A percentile compares a stretch with the other conserved stretches of the same genome.
phyloP scores from a whole-genome alignment of 2,329 filamentous ascomycete genomes.

The Exophiala bonariae region DNA sequence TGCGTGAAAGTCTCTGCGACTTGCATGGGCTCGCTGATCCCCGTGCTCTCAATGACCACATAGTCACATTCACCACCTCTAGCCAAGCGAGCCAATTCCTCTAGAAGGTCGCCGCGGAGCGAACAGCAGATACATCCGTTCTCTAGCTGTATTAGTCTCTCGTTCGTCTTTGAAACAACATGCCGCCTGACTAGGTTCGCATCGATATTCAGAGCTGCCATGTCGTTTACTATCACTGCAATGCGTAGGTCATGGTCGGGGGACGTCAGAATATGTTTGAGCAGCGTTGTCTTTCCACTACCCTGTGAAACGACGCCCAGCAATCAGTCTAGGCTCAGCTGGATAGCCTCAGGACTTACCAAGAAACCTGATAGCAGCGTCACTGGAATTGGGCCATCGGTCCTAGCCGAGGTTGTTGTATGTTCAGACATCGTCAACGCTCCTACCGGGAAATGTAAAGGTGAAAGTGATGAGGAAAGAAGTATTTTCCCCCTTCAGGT shows the following conservation, averaged over 20 bases:
- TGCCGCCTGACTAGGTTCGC: constrained; percentile 61
- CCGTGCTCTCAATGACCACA: constrained; percentile 69
- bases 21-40: constrained; percentile 72
- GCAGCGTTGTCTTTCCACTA: constrained; percentile 69
- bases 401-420: no score
- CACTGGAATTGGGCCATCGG: constrained; percentile 47
- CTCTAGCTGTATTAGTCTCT: constrained; percentile 67
- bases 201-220: constrained; percentile 67
- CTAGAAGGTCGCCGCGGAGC: constrained; percentile 67
- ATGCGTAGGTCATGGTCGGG: constrained; percentile 66
- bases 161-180: constrained; percentile 58
- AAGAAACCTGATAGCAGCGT: constrained; percentile 63
- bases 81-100: constrained; percentile 66
- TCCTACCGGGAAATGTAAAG: no score
- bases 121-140: constrained; percentile 79
- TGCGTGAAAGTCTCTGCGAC: constrained; percentile 72
- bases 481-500: no score
- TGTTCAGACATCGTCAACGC: no score
- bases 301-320: constrained; percentile 45
- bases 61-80: constrained; percentile 67
- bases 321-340: neutral
- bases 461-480: no score
- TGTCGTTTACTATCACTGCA: constrained; percentile 73
- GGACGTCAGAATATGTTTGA: constrained; percentile 67
- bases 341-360: constrained; percentile 35